Percentiles rank a stretch among this genome's conserved stretches.
These are phyloP conservation scores for Castanea sativa DNA, from an alignment of 306 rosid genomes.

Conservation along the genomic window DNA sequence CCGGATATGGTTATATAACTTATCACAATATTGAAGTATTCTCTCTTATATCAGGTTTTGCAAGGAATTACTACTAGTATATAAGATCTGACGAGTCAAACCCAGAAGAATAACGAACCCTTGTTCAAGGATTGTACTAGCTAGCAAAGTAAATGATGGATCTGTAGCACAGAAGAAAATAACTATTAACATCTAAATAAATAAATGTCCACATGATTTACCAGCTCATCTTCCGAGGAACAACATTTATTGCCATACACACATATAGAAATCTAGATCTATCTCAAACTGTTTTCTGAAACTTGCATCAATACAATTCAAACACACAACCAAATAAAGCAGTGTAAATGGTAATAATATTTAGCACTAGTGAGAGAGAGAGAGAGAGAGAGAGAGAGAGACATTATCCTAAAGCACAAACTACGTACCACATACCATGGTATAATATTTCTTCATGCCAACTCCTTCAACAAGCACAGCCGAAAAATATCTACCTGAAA, in stretches of 20 bases:
- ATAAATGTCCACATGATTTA: constrained; percentile 26
- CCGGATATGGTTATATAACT: background rate
- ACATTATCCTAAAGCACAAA: constrained; percentile 6
- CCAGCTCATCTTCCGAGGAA: constrained; percentile 18
- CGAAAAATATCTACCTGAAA: constrained; percentile 3
- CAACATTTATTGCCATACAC: constrained; percentile 38
- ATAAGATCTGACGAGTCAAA: background rate
- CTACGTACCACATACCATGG: constrained; percentile 14
- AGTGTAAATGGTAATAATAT: background rate
- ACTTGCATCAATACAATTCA: constrained; percentile 17
- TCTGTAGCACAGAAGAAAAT: constrained; percentile 24
- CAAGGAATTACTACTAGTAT: background rate
- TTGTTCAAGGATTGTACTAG: background rate
- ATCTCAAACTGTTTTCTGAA: constrained; percentile 19
- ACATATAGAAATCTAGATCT: constrained; percentile 40
- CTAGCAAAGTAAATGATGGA: constrained; percentile 17
- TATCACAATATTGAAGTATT: background rate
- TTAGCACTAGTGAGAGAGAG: background rate
- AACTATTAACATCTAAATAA: constrained; percentile 11
- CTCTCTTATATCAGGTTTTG: background rate
- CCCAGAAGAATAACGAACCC: background rate
- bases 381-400: background rate
- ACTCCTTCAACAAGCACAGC: constrained; percentile 19
- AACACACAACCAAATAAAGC: constrained; percentile 24
- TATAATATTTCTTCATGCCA: constrained; percentile 11